Base-by-base conservation (phyloP, 352 stramenopile species). In the Phytophthora chlamydospora region DNA sequence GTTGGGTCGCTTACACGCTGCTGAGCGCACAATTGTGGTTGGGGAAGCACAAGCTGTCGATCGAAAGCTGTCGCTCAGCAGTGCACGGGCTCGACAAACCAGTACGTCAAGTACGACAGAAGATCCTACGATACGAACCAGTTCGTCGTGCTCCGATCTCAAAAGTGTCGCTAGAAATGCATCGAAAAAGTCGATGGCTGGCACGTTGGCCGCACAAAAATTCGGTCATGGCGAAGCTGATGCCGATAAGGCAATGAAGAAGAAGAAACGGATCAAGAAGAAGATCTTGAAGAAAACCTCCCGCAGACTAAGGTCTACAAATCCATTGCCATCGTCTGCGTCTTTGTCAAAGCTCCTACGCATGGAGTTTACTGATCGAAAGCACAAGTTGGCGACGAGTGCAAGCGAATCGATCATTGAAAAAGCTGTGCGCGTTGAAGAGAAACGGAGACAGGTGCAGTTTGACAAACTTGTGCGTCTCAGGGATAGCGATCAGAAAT, bases 361-460 rank as follows among this genome's bases (percentile, higher is more conserved):
- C 0, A 53, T 71, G 39, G 73, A 84, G 27, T 58, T 85, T 6
- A 64, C 41, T 3, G 73, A 73, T 35, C 73, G 27, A 2, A 58
- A 40, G 13, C 42, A 40, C 6, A 17, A 16, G 2, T 11, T 67
- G 5, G 24, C 36, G 12, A 33, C 63, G 6, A 70, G 53, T 4
- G 62, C 62, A 2, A 78, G 76, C 6, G 62, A 68, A 14, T 41
- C 45, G 1, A 64, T 92, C 11, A 71, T 90, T n/a, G 59, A 80
- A 27, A 71, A 71, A 7, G 62, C 85, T 3, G 61, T 80, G 2
- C 76, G 62, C 14, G 66, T 67, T 10, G 83, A 90, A 16, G 51
- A 70, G n/a, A 87, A 83, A 56, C 73, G 83, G 27, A 90, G 88
- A 50, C 62, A 88, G 75, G 82, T 91, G 64, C 6, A 59, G 41